These are phyloP conservation scores for Eimeria acervulina DNA, from an alignment of 169 alveolate genomes.

Conservation along the genomic window DNA sequence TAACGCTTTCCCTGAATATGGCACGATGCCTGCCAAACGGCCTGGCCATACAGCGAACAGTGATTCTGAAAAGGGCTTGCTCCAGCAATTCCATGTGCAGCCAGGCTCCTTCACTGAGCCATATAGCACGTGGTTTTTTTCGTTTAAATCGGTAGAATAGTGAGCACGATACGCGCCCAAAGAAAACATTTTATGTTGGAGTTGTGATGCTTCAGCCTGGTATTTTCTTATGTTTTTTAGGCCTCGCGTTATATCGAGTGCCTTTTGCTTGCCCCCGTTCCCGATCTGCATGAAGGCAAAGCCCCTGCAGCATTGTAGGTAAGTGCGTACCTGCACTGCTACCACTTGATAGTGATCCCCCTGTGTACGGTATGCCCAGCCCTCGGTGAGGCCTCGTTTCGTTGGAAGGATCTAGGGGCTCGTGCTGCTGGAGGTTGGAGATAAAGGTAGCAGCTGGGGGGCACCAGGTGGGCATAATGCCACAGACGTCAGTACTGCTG, in stretches of 20 bases:
- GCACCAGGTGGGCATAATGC: background rate
- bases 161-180: background rate
- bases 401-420: background rate
- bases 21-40: too few species aligned
- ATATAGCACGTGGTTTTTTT: background rate
- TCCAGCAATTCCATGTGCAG: background rate
- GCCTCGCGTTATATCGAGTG: background rate
- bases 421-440: slow-evolving; percentile 8
- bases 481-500: slow-evolving; percentile 59
- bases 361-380: background rate
- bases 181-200: background rate
- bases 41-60: background rate
- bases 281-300: slow-evolving; percentile 52
- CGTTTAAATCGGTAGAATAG: background rate
- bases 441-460: slow-evolving; percentile 3
- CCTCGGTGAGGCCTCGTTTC: background rate
- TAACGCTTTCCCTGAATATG: too few species aligned
- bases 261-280: slow-evolving; percentile 38
- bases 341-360: background rate
- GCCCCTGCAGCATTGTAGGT: slow-evolving; percentile 49
- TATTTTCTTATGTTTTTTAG: background rate
- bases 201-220: background rate
- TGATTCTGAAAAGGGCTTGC: background rate
- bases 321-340: background rate
- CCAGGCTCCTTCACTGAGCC: background rate